Conservation (phyloP, 192 early-diverging fungal species). For the Jimgerdemannia lactiflua region DNA sequence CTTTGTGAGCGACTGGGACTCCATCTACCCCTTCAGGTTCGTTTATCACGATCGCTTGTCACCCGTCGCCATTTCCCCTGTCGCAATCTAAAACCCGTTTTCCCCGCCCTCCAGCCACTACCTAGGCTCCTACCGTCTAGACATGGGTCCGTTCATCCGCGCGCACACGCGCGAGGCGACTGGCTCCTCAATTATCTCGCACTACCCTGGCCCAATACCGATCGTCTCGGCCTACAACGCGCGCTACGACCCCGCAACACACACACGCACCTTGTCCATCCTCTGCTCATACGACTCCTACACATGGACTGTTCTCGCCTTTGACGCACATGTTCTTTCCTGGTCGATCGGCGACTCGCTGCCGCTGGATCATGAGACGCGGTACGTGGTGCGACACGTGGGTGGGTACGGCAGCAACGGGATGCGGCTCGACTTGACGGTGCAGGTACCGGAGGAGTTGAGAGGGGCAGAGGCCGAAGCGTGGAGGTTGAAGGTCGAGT, state of each 20-base stretch:
- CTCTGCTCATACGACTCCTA: conserved; percentile 41
- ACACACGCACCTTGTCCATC: conserved; percentile 43
- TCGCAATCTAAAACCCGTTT: background rate
- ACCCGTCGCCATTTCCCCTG: too few relatives aligned
- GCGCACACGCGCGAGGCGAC: conserved; percentile 30
- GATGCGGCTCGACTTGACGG: conserved; percentile 38
- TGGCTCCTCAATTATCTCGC: conserved; percentile 13
- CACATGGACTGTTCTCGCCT: conserved; percentile 62
- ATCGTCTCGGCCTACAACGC: conserved; percentile 34
- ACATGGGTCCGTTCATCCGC: conserved; percentile 37
- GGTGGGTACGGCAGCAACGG: conserved; percentile 44
- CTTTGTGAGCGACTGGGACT: conserved; percentile 51
- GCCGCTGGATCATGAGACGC: conserved; percentile 28
- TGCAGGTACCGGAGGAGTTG: conserved; percentile 38
- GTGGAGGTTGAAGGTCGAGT: conserved; percentile 39
- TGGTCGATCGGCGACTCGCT: conserved; percentile 50
- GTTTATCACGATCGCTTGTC: too few relatives aligned
- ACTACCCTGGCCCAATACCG: conserved; percentile 30
- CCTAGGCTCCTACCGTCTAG: conserved; percentile 49
- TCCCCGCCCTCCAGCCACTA: conserved; percentile 43
- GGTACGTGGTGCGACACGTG: conserved; percentile 52
- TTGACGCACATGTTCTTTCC: conserved; percentile 53
- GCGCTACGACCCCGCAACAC: conserved; percentile 40
- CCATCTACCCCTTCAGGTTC: conserved; percentile 46
- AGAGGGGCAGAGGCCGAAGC: conserved; percentile 10